Percentiles rank a stretch among this genome's conserved stretches.
phyloP scores from a whole-genome alignment of 441 rosid genomes.

The Arabidopsis hybrid region DNA sequence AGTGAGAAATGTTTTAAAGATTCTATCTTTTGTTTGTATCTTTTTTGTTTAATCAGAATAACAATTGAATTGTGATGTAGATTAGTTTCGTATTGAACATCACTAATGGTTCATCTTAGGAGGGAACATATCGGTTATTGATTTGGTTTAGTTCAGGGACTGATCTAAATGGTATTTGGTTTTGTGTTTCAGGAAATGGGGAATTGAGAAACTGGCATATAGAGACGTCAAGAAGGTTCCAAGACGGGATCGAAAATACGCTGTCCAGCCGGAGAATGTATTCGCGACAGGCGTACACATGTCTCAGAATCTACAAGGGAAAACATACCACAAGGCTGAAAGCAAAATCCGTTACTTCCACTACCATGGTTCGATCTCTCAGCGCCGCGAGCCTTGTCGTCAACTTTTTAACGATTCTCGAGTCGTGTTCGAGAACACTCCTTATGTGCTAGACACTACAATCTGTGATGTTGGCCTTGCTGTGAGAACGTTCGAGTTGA shows the following conservation, averaged over 20 bases:
- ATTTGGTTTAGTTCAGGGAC: background rate
- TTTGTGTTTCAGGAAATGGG: slow-evolving; percentile 66
- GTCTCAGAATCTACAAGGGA: slow-evolving; percentile 78
- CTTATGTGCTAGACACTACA: slow-evolving; percentile 69
- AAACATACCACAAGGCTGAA: slow-evolving; percentile 63
- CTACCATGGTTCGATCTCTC: slow-evolving; percentile 79
- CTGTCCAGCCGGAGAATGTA: slow-evolving; percentile 67
- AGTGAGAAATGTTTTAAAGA: slow-evolving; percentile 1
- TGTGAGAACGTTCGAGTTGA: slow-evolving; percentile 69
- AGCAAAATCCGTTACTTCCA: slow-evolving; percentile 68
- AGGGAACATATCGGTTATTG: too few species aligned
- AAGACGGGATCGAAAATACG: slow-evolving; percentile 76
- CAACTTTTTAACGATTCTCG: slow-evolving; percentile 52
- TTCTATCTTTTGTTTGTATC: background rate
- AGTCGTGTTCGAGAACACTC: slow-evolving; percentile 56
- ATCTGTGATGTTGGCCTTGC: slow-evolving; percentile 56
- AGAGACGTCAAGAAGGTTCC: slow-evolving; percentile 68
- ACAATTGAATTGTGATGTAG: too few species aligned
- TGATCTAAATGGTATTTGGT: background rate
- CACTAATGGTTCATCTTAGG: too few species aligned
- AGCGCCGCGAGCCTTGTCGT: slow-evolving; percentile 72
- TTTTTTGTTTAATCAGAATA: too few species aligned
- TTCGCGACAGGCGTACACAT: slow-evolving; percentile 79
- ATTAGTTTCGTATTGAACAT: too few species aligned
- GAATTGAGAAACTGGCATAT: slow-evolving; percentile 81